phyloP scores from a whole-genome alignment of 805 yeast genomes.

The Pichia manshurica region DNA sequence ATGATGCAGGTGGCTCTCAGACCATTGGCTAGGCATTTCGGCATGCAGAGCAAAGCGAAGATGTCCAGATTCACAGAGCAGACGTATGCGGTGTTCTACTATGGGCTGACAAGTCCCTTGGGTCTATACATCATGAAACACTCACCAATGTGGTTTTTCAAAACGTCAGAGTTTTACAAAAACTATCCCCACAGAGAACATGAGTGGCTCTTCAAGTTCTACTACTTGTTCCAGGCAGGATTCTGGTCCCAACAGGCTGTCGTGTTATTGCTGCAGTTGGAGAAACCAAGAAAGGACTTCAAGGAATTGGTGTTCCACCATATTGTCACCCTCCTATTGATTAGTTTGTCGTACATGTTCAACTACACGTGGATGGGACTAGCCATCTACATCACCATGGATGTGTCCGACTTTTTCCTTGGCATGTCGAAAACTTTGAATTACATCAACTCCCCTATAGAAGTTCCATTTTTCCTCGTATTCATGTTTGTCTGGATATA shows the following conservation, averaged over 20 bases:
- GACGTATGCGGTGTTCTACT: constrained; percentile 76
- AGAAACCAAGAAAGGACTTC: constrained; percentile 93
- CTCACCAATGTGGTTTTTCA: constrained; percentile 84
- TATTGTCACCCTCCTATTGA: constrained; percentile 80
- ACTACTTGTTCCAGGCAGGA: constrained; percentile 88
- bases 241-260: constrained; percentile 97
- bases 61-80: constrained; percentile 87
- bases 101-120: constrained; percentile 72
- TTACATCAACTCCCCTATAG: constrained; percentile 64
- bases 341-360: constrained; percentile 83
- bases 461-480: constrained; percentile 59
- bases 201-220: constrained; percentile 64
- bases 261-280: constrained; percentile 75
- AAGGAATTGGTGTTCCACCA: constrained; percentile 90
- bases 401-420: constrained; percentile 83
- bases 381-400: constrained; percentile 91
- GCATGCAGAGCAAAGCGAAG: constrained; percentile 51
- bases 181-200: constrained; percentile 80
- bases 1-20: constrained; percentile 73
- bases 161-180: constrained; percentile 74
- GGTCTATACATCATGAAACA: constrained; percentile 86
- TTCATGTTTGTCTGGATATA: constrained; percentile 80
- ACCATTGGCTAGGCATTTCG: constrained; percentile 59
- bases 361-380: constrained; percentile 97
- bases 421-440: constrained; percentile 81